Percentiles rank a stretch among this genome's conserved stretches.
These are phyloP conservation scores for Skeletonema tropicum DNA, from an alignment of 108 stramenopile species.

Conservation along the genomic window DNA sequence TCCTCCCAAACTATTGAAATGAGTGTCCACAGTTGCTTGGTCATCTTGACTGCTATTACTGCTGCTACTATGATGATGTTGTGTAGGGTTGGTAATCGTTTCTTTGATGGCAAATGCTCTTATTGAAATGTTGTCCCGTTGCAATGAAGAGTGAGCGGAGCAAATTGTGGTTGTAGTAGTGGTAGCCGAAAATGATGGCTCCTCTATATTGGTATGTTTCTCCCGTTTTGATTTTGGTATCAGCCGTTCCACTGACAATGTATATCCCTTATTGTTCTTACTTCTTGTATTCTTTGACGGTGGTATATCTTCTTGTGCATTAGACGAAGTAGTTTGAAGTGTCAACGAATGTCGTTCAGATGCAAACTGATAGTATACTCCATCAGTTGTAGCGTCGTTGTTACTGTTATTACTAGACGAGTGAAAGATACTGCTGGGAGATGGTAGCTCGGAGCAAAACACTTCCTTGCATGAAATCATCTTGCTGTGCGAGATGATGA, in stretches of 20 bases:
- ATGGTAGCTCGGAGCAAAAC: constrained; percentile 38
- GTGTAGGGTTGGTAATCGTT: not conserved
- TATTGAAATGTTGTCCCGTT: not conserved
- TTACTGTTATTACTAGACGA: not conserved
- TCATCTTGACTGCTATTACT: too few species aligned
- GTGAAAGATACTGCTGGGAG: constrained; percentile 27
- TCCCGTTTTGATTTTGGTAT: not conserved
- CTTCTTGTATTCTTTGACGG: not conserved
- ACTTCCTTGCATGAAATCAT: constrained; percentile 21
- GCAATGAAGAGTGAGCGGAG: not conserved
- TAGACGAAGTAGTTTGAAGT: not conserved
- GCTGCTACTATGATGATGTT: too few species aligned
- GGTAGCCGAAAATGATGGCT: not conserved
- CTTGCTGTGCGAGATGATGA: not conserved
- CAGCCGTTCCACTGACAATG: not conserved
- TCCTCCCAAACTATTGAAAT: too few species aligned
- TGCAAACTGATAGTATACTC: constrained; percentile 10
- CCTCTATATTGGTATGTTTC: not conserved
- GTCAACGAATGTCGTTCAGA: constrained; percentile 32
- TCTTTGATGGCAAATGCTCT: not conserved
- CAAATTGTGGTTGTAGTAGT: not conserved
- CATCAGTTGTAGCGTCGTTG: not conserved
- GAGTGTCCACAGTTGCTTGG: too few species aligned
- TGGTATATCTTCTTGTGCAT: not conserved
- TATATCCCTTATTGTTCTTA: not conserved